phyloP scores from a whole-genome alignment of 371 early-diverging fungal species.

The Rhizopus delemar region DNA sequence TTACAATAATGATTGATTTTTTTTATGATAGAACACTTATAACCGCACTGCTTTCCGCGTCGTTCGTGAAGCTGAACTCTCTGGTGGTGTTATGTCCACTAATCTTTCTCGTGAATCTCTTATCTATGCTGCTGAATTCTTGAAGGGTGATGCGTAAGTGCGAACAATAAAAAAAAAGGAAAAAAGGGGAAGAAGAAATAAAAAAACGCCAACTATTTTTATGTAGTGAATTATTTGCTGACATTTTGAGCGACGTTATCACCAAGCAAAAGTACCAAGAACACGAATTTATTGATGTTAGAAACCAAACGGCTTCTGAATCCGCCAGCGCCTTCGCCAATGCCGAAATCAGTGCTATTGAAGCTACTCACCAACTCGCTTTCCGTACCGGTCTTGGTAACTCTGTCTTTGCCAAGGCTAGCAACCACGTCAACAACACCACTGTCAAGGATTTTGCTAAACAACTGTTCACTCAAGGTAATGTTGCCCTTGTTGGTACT shows the following conservation, averaged over 20 bases:
- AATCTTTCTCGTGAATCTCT: slow-evolving; percentile 83
- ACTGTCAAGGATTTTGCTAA: slow-evolving; percentile 76
- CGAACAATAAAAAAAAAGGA: neutral
- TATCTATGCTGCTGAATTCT: slow-evolving; percentile 85
- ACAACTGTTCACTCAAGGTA: slow-evolving; percentile 68
- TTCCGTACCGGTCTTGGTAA: slow-evolving; percentile 96
- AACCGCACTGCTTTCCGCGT: slow-evolving; percentile 87
- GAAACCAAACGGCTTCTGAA: slow-evolving; percentile 69
- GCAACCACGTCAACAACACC: slow-evolving; percentile 56
- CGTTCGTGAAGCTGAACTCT: slow-evolving; percentile 90
- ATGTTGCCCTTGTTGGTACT: slow-evolving; percentile 84
- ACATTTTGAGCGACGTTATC: slow-evolving; percentile 77
- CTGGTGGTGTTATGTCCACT: slow-evolving; percentile 85
- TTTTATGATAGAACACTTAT: slow-evolving; percentile 64
- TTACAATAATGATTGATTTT: neutral
- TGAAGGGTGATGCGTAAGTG: slow-evolving; percentile 88
- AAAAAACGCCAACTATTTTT: slow-evolving; percentile 1
- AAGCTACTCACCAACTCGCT: slow-evolving; percentile 85
- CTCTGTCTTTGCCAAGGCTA: slow-evolving; percentile 80
- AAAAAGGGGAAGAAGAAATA: neutral
- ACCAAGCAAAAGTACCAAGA: slow-evolving; percentile 79
- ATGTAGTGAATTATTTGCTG: slow-evolving; percentile 84
- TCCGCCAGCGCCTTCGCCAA: slow-evolving; percentile 65
- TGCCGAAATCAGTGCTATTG: slow-evolving; percentile 71
- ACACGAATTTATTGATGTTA: slow-evolving; percentile 84